A percentile compares a stretch with the other conserved stretches of the same genome.
These are phyloP conservation scores for Aureobasidium uvarum DNA, from an alignment of 2,329 filamentous ascomycete genomes.

Conservation along the genomic window DNA sequence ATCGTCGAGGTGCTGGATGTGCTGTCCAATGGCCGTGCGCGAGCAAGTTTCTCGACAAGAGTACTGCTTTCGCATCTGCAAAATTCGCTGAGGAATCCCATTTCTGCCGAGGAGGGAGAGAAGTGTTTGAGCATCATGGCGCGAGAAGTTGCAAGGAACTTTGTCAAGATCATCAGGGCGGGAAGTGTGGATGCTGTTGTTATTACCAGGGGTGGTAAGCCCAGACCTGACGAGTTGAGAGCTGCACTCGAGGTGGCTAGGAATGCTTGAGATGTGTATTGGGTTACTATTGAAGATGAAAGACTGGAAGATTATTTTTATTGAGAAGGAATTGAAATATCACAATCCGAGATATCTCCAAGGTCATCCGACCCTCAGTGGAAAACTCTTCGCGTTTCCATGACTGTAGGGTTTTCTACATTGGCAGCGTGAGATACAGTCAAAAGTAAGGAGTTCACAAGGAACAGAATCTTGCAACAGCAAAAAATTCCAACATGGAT, in stretches of 20 bases:
- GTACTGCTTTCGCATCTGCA: constrained; percentile 46
- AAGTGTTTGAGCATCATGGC: constrained; percentile 46
- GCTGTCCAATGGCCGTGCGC: constrained; percentile 40
- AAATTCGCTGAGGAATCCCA: constrained; percentile 47
- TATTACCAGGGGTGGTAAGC: constrained; percentile 37
- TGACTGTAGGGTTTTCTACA: too few relatives aligned
- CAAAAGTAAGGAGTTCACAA: too few relatives aligned
- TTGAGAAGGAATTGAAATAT: too few relatives aligned
- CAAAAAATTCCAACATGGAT: too few relatives aligned
- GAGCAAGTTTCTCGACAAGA: constrained; percentile 48
- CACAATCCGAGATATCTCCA: too few relatives aligned
- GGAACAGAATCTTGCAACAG: too few relatives aligned
- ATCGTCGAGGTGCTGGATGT: constrained; percentile 46
- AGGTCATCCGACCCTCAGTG: too few relatives aligned
- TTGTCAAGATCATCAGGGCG: constrained; percentile 43
- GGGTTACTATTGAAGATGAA: background rate
- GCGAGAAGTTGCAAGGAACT: constrained; percentile 46
- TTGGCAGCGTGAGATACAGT: too few relatives aligned
- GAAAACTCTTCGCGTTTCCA: too few relatives aligned
- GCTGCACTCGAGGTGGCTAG: background rate
- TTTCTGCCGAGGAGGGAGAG: constrained; percentile 47
- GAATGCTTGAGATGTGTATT: background rate
- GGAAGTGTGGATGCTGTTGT: constrained; percentile 47
- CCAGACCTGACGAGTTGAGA: constrained; percentile 24
- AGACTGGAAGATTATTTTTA: background rate